Conservation (phyloP, 352 stramenopile species). For the Pythium sp. region DNA sequence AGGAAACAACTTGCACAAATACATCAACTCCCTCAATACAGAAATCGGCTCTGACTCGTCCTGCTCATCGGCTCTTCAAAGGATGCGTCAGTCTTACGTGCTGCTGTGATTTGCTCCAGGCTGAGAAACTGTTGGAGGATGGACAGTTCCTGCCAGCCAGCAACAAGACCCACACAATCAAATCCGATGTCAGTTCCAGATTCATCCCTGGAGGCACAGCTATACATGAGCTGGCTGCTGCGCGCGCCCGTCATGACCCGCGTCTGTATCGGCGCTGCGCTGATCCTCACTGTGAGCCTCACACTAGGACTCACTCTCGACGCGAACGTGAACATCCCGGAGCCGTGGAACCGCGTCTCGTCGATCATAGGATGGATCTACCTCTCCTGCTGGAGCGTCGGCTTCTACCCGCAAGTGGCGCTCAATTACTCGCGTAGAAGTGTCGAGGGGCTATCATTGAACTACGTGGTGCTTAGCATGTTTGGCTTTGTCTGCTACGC, state of each 20-base stretch:
- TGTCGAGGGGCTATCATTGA: constrained; percentile 88
- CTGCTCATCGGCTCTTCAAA: constrained; percentile 3
- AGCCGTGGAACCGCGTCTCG: constrained; percentile 82
- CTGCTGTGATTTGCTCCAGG: neutral
- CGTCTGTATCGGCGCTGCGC: neutral
- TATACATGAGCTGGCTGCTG: neutral
- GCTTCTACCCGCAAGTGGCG: constrained; percentile 80
- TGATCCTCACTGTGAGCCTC: constrained; percentile 1
- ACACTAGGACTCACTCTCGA: neutral
- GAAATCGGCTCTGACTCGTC: neutral
- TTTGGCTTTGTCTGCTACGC: constrained; percentile 94
- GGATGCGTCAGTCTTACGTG: neutral
- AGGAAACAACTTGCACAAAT: neutral
- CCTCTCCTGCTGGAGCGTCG: neutral
- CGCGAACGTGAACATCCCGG: constrained; percentile 59
- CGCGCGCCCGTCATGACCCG: neutral
- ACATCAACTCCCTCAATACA: neutral
- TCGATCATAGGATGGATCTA: constrained; percentile 88
- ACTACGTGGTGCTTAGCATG: constrained; percentile 94
- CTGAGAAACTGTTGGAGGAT: neutral
- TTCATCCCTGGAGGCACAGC: neutral
- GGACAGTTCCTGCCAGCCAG: neutral
- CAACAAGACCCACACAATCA: neutral
- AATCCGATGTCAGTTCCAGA: neutral
- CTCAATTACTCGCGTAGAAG: constrained; percentile 89